Base-by-base conservation (phyloP, 768 basidiomycete genomes). In the Paxillus involutus region DNA sequence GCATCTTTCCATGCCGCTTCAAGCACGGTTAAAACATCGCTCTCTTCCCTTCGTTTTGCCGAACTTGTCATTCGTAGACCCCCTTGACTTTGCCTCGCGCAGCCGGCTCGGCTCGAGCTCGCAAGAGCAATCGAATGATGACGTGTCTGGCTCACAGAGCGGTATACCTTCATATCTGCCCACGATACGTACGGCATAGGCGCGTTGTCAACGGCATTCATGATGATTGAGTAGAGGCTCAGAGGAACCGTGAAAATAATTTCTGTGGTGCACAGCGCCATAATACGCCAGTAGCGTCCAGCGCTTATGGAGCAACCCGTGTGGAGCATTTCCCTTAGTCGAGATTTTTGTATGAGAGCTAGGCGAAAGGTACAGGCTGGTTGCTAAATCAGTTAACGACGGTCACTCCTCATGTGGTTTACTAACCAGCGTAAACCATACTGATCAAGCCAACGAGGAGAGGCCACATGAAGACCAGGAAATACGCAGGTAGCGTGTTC, bases 231-330 rank as follows among this genome's bases (percentile, higher is more conserved):
- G 45, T 68, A 74, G 36, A 73, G 37, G 40, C 71, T 59, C 29
- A 79, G 49, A 0, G 77, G 77, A 10, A 76, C 60, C 16, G 73
- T 77, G 53, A 74, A 66, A 0, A 77, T 11, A 5, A 79, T 60
- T 13, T 81, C 78, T 0, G 60, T 56, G 32, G 53, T 61, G 0
- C 80, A 79, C 6, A 82, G 62, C 0, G 69, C 70, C 79, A 81
- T 80, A 5, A 83, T 70, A 2, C 80, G 75, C 62, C 78, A 71
- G 62, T 87, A 86, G 4, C 77, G 75, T 51, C 66, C 64, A 33
- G 71, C 58, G 24, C 69, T 77, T 10, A 86, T 70, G 46, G 66
- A 62, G 8, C 68, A 68, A 52, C 64, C 37, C 53, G 59, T 33
- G 32, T 33, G 32, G 32, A 33, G 32, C 32, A 33, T 33, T 33